A percentile compares a stretch with the other conserved stretches of the same genome.
These are phyloP conservation scores for Astrephomene gubernaculifera DNA, from an alignment of 139 green algal species.

Conservation along the genomic window DNA sequence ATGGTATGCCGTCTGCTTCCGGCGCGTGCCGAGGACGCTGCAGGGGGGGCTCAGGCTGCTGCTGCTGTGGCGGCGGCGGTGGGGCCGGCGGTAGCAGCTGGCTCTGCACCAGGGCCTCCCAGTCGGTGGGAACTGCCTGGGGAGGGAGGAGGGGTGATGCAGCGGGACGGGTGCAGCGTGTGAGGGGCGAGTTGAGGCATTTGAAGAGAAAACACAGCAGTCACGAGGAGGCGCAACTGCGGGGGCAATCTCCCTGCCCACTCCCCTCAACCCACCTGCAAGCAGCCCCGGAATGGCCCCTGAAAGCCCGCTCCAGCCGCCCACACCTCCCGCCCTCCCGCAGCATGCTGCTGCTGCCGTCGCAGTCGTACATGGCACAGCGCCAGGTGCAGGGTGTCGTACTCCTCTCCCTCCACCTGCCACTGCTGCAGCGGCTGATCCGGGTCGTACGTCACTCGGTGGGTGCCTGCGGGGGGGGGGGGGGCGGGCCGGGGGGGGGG, in stretches of 20 bases:
- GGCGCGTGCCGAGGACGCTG: too few relatives aligned
- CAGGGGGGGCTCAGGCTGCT: too few relatives aligned
- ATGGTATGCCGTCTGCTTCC: too few relatives aligned
- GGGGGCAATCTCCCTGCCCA: background rate
- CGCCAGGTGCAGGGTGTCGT: background rate
- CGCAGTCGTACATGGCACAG: conserved; percentile 2
- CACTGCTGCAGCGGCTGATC: background rate
- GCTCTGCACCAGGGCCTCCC: background rate
- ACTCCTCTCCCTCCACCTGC: background rate
- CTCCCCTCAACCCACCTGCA: background rate
- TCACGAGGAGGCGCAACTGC: background rate
- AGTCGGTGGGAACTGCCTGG: background rate
- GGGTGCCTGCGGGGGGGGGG: background rate
- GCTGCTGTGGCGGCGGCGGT: background rate
- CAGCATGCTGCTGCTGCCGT: background rate
- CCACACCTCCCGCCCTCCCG: background rate
- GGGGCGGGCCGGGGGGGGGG: background rate
- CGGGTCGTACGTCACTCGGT: background rate
- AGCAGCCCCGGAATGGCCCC: background rate
- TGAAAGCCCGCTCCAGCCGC: background rate
- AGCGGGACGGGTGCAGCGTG: background rate
- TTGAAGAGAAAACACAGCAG: background rate
- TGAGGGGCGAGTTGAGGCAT: background rate
- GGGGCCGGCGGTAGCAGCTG: background rate
- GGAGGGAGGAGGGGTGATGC: background rate